Conservation (phyloP, 2,329 filamentous ascomycete genomes). For the Ceratocystis cubensis region DNA sequence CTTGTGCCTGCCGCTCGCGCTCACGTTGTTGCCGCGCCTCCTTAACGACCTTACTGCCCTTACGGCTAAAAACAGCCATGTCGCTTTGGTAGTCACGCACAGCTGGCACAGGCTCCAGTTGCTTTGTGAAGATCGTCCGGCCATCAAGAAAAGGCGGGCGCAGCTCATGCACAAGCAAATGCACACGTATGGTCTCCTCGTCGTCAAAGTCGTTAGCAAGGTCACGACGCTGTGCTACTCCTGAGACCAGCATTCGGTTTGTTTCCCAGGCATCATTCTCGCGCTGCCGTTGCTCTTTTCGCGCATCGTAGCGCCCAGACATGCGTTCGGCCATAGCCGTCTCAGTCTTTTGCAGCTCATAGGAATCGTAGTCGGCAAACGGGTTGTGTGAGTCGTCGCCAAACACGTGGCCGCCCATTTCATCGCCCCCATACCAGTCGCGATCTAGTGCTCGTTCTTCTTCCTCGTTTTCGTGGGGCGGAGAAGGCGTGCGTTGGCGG, state of each 20-base stretch:
- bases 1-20: constrained; percentile 83
- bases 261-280: constrained; percentile 98
- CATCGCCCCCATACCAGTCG: constrained; percentile 86
- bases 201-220: constrained; percentile 78
- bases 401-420: constrained; percentile 67
- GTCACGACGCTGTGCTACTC: constrained; percentile 80
- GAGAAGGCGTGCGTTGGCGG: constrained; percentile 37
- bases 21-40: constrained; percentile 87
- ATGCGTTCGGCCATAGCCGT: constrained; percentile 68
- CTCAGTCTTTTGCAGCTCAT: constrained; percentile 68
- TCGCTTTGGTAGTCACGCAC: constrained; percentile 91
- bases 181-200: constrained; percentile 76
- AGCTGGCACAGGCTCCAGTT: constrained; percentile 85
- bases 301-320: constrained; percentile 52
- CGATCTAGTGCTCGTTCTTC: constrained; percentile 68
- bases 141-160: constrained; percentile 92
- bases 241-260: constrained; percentile 94
- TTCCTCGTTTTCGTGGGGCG: constrained; percentile 36
- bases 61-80: constrained; percentile 95
- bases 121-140: constrained; percentile 91
- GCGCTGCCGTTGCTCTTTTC: constrained; percentile 73
- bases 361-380: constrained; percentile 63
- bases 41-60: constrained; percentile 84
- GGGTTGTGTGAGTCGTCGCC: constrained; percentile 90
- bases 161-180: constrained; percentile 85